Evolutionary conservation across 495 filamentous ascomycete genomes (phyloP), one percentile per base, ranked within the genome.

Genomic region (Talaromyces adpressus): DNA sequence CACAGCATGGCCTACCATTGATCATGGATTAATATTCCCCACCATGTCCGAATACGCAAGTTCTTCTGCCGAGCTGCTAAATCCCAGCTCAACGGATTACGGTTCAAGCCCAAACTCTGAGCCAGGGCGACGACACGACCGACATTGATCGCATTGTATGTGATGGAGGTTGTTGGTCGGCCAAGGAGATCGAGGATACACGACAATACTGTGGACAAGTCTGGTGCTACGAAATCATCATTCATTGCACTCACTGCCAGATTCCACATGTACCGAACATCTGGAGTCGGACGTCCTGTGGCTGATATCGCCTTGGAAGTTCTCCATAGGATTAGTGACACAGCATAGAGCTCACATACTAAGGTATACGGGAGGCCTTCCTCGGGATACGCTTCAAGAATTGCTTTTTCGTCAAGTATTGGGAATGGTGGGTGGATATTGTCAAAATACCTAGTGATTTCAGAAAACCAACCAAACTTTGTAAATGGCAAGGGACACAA

Each of bases 361-460:
- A 79, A 60, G 8, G 71, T 69, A 20, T 70, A 69, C 0, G 73
- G 70, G 6, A 77, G 54, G 20, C 67, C 64, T 25, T 67, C 70
- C 6, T 25, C 54, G 9, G 64, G 59, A 57, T 73, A 69, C 18
- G 68, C 45, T 12, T 67, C 64, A 7, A 71, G 18, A 16, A 73
- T 63, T n/a, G 65, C 64, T 18, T 68, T 64, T 36, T 73, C 68
- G 57, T 76, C 73, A 2, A 79, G 62, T 6, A 79, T 54, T 1
- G 77, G 77, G 63, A 77, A 76, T 59, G 70, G 69, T 7, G 65
- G 65, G 59, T 79, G 74, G 16, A 76, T 67, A 27, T 74, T 63
- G 16, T 69, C 64, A 57, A 76, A 77, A 57, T 74, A 75, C 29
- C 71, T 72, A 53, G 8, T 62, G 12, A 61, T 32, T 29, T 22